Evolutionary conservation across 179 eudicot species (phyloP).

Genomic region (Patellifolia procumbens): DNA sequence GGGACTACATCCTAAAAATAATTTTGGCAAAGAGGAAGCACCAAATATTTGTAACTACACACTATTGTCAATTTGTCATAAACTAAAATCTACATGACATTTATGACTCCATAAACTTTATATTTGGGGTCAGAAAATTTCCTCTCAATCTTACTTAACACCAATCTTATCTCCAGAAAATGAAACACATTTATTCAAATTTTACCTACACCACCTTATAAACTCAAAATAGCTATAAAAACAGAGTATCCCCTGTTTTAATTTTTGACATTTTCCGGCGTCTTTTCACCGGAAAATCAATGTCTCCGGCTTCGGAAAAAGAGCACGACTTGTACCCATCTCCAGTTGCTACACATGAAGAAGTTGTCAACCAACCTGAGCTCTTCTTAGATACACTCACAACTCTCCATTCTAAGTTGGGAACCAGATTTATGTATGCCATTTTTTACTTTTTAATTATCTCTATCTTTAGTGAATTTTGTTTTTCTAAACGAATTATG

Average conservation of each 20-base stretch:
- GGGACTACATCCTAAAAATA: neutral
- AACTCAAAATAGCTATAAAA: neutral
- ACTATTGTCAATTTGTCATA: neutral
- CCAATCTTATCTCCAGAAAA: constrained; percentile 17
- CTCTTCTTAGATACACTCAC: constrained; percentile 57
- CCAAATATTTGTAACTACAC: neutral
- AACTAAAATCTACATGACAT: neutral
- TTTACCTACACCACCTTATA: constrained; percentile 1
- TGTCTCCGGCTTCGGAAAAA: constrained; percentile 26
- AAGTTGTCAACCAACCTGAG: constrained; percentile 43
- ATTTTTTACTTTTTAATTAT: no score
- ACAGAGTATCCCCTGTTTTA: constrained; percentile 13
- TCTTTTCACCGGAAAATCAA: constrained; percentile 19
- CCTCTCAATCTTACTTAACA: constrained; percentile 3
- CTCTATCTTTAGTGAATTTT: no score
- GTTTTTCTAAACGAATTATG: no score
- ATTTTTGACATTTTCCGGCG: constrained; percentile 10
- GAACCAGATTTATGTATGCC: constrained; percentile 51
- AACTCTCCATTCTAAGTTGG: constrained; percentile 42
- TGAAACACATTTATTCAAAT: constrained; percentile 9
- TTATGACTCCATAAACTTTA: neutral
- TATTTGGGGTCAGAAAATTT: constrained; percentile 19
- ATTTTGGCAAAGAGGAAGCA: neutral
- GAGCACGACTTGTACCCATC: constrained; percentile 31
- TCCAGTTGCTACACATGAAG: constrained; percentile 55